Evolutionary conservation across 2,329 filamentous ascomycete species (phyloP), one percentile per base, ranked within the genome.

Genomic region (Aspergillus glaucus): DNA sequence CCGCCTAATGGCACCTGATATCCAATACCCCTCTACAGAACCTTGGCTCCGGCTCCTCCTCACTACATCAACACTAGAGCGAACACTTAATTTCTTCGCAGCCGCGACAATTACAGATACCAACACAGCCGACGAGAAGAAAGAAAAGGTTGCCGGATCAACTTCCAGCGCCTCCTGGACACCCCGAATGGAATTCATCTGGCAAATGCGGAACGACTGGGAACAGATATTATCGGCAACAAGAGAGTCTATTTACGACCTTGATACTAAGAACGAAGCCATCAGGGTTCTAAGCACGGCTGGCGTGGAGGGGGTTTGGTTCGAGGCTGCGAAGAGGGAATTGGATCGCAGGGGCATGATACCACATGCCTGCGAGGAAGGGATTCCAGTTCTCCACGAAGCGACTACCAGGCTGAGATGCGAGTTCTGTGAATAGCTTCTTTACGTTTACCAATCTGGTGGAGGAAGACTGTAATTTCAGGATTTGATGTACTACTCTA

Each of bases 21-120:
- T 62, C 21, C 43, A 54, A 3, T 39, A 47, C 34, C 43, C 59
- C 17, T 53, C 59, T 1, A 54, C 59, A 6, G 55, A 59, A 45
- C 55, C 47, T 22, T 63, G 61, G 60, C 48, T 63, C 30, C 53
- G 50, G 44, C 49, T 62, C 1, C 60, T 63, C 42, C 58, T 62
- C n/a, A 56, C 55, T 2, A 61, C 55, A 1, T 62, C 59, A 5
- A 63, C 60, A 1, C 51, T 63, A 22, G 60, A 62, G 28, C 49
- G 55, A 7, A 49, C 62, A 17, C 46, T 62, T 4, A 28, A 53
- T 7, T 61, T 63, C 30, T 62, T 63, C 43, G 9, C 46, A 9
- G 54, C 57, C 6, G 49, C 56, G 2, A 49, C 59, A n/a, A 17
- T 4, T 22, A 5, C 22, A 22, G 6, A 22, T 22, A 22, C 22